These are phyloP conservation scores for Cardamine resedifolia DNA, from an alignment of 345 rosid genomes.

Conservation along the genomic window DNA sequence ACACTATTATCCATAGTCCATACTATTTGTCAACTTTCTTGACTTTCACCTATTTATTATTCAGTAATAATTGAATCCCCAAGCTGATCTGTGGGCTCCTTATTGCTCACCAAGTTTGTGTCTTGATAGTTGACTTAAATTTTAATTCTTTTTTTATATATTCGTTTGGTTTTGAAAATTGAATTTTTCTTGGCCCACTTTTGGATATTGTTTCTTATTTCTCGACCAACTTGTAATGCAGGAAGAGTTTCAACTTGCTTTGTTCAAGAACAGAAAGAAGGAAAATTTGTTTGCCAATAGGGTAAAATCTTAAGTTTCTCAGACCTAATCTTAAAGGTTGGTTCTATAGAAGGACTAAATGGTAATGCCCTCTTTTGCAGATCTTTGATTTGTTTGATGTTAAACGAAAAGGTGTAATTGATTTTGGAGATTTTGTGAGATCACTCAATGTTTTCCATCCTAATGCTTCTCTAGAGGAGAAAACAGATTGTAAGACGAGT, in stretches of 20 bases:
- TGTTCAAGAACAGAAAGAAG: constrained; percentile 90
- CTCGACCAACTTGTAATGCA: constrained; percentile 43
- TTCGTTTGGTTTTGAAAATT: constrained; percentile 8
- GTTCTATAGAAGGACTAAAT: not conserved
- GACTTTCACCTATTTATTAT: constrained; percentile 33
- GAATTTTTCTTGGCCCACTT: constrained; percentile 31
- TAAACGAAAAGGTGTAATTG: constrained; percentile 82
- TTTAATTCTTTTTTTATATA: not conserved
- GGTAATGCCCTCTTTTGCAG: constrained; percentile 21
- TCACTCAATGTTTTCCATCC: constrained; percentile 92
- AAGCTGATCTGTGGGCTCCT: constrained; percentile 33
- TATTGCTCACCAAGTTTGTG: constrained; percentile 31
- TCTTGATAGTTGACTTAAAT: constrained; percentile 32
- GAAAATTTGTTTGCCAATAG: constrained; percentile 95
- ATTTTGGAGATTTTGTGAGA: constrained; percentile 93
- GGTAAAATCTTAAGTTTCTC: constrained; percentile 42
- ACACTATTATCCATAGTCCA: constrained; percentile 1
- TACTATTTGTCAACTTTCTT: constrained; percentile 24
- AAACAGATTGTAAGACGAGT: constrained; percentile 67
- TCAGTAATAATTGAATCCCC: constrained; percentile 27
- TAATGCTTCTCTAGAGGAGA: constrained; percentile 70
- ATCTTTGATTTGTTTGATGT: constrained; percentile 89
- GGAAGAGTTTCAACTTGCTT: constrained; percentile 96
- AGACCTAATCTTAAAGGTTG: not conserved
- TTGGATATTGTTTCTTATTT: constrained; percentile 33